These are phyloP conservation scores for Mesotaenium endlicherianum DNA, from an alignment of 139 green algal genomes.

Conservation along the genomic window DNA sequence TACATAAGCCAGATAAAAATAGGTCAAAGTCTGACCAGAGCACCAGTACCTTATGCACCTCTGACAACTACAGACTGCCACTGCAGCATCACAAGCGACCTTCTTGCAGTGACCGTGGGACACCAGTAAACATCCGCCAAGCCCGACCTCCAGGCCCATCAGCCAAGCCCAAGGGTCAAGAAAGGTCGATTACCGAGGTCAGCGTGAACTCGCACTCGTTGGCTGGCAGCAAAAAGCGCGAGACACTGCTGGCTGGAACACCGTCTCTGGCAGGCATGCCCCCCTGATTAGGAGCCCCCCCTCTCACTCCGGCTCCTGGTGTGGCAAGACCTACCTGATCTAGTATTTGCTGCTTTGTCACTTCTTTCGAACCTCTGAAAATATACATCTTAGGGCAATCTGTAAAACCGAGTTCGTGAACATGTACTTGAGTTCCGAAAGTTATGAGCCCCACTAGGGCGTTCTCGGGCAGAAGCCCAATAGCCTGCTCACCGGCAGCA, in stretches of 20 bases:
- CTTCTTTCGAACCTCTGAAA: constrained; percentile 90
- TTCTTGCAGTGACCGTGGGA: too few relatives aligned
- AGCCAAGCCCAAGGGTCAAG: too few relatives aligned
- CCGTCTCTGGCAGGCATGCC: constrained; percentile 10
- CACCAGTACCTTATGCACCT: too few relatives aligned
- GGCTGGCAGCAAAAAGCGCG: constrained; percentile 78
- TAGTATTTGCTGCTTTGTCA: constrained; percentile 64
- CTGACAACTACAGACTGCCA: too few relatives aligned
- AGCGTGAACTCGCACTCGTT: constrained; percentile 90
- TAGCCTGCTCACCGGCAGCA: constrained; percentile 8
- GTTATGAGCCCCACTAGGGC: constrained; percentile 84
- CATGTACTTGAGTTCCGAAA: constrained; percentile 87
- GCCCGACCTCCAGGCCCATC: too few relatives aligned
- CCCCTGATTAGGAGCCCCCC: background rate
- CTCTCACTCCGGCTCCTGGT: background rate
- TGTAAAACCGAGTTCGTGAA: constrained; percentile 93
- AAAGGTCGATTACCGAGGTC: constrained; percentile 30
- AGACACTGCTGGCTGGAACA: constrained; percentile 9
- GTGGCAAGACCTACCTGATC: constrained; percentile 77
- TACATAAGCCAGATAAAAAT: too few relatives aligned
- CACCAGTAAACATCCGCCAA: too few relatives aligned
- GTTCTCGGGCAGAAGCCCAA: constrained; percentile 59
- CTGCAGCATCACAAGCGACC: too few relatives aligned
- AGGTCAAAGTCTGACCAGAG: too few relatives aligned
- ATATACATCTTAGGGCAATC: constrained; percentile 89